phyloP scores from a whole-genome alignment of 1,284 basidiomycete species.

The Ceratobasidium sp. region DNA sequence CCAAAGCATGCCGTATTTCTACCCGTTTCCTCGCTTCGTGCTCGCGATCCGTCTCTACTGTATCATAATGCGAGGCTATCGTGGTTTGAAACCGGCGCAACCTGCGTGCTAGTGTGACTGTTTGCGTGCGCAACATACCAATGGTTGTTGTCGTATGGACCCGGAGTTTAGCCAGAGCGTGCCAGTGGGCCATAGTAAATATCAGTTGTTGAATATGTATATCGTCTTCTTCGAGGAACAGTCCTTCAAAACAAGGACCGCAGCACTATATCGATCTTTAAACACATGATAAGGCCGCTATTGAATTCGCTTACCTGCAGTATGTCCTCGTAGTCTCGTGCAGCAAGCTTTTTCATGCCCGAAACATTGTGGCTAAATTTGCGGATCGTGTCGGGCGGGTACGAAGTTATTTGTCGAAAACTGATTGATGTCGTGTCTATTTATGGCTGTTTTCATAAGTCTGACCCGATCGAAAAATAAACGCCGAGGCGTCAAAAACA shows the following conservation, averaged over 20 bases:
- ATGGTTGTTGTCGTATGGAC: neutral
- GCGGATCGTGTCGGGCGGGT: constrained; percentile 9
- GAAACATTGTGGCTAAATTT: constrained; percentile 20
- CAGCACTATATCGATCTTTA: neutral
- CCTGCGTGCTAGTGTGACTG: constrained; percentile 44
- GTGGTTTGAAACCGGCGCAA: constrained; percentile 43
- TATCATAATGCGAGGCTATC: constrained; percentile 44
- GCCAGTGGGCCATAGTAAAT: neutral
- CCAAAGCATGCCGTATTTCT: neutral
- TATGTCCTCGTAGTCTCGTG: constrained; percentile 45
- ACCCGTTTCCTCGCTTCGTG: constrained; percentile 42
- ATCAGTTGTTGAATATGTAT: neutral
- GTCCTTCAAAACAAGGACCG: neutral
- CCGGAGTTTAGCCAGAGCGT: neutral
- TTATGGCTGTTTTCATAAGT: neutral
- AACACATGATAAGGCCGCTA: too few species aligned
- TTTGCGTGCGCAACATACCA: neutral
- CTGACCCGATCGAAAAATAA: neutral
- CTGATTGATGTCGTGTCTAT: neutral
- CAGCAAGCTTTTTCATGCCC: constrained; percentile 35
- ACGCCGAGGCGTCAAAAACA: too few species aligned
- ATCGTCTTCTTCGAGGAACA: neutral
- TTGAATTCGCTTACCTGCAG: constrained; percentile 44
- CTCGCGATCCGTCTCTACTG: constrained; percentile 47
- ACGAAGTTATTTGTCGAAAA: constrained; percentile 14